phyloP scores from a whole-genome alignment of 352 stramenopile genomes.

The Pythium aquatile region DNA sequence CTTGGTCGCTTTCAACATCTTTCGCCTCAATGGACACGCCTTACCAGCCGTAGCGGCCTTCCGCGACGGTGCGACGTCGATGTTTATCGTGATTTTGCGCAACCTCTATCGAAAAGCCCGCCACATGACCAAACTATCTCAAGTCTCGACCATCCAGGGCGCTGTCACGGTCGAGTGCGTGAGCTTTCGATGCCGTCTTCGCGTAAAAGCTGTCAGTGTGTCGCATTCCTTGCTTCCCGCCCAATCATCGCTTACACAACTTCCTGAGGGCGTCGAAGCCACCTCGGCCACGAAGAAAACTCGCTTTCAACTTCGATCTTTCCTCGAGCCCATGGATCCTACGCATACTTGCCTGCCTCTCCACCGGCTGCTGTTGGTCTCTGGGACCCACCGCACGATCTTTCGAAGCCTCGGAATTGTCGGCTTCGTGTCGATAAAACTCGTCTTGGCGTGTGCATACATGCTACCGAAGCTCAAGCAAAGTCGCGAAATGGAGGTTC shows the following conservation, averaged over 20 bases:
- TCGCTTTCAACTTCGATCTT: background rate
- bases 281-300: background rate
- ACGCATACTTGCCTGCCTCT: background rate
- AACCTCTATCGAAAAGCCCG: conserved; percentile 17
- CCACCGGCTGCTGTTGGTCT: background rate
- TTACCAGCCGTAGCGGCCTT: conserved; percentile 8
- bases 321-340: conserved; percentile 1
- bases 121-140: background rate
- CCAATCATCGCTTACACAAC: too few relatives aligned
- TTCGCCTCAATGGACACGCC: conserved; percentile 15
- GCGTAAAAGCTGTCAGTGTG: background rate
- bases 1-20: conserved; percentile 12
- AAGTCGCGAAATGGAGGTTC: background rate
- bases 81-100: conserved; percentile 14
- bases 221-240: background rate
- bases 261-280: background rate
- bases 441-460: background rate
- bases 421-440: background rate
- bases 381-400: background rate
- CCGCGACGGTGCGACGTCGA: conserved; percentile 11
- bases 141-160: background rate
- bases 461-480: background rate
- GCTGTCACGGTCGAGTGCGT: conserved; percentile 13
- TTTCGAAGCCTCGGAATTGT: background rate
- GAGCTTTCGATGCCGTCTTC: conserved; percentile 20